Conservation (phyloP, 257 asterid species). For the Plantago elongata region DNA sequence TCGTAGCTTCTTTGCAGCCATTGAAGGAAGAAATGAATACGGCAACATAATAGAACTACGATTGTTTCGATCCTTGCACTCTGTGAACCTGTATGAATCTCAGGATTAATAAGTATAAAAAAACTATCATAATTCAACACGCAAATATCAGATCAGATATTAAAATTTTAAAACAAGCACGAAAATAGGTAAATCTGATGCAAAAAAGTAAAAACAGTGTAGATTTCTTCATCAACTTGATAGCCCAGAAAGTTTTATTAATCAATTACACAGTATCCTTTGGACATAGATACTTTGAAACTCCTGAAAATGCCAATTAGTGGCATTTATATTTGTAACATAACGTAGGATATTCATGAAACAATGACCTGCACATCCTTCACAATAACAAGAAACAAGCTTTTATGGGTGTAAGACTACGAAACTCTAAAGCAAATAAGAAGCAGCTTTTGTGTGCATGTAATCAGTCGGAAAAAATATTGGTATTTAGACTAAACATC, state of each 20-base stretch:
- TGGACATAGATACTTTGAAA: not conserved
- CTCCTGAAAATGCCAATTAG: too few relatives aligned
- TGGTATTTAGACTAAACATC: too few relatives aligned
- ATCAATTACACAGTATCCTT: not conserved
- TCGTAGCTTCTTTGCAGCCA: slow-evolving; percentile 73
- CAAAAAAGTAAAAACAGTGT: not conserved
- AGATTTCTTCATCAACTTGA: slow-evolving; percentile 1
- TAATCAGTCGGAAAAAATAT: too few relatives aligned
- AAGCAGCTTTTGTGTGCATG: too few relatives aligned
- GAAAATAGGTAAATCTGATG: slow-evolving; percentile 4
- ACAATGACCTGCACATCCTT: too few relatives aligned
- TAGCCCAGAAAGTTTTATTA: not conserved
- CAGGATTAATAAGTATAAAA: slow-evolving; percentile 63
- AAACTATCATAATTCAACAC: slow-evolving; percentile 43
- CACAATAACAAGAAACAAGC: too few relatives aligned
- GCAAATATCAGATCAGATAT: slow-evolving; percentile 14
- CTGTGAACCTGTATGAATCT: slow-evolving; percentile 90
- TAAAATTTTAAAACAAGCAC: slow-evolving; percentile 4
- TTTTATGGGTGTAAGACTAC: too few relatives aligned
- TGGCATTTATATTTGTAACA: too few relatives aligned
- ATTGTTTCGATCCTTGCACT: slow-evolving; percentile 90
- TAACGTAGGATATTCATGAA: too few relatives aligned
- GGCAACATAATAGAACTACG: slow-evolving; percentile 67
- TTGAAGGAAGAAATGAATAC: slow-evolving; percentile 83
- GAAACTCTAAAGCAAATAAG: too few relatives aligned